Evolutionary conservation across 108 stramenopile genomes (phyloP).

Genomic region (Chaetoceros tenuissimus): DNA sequence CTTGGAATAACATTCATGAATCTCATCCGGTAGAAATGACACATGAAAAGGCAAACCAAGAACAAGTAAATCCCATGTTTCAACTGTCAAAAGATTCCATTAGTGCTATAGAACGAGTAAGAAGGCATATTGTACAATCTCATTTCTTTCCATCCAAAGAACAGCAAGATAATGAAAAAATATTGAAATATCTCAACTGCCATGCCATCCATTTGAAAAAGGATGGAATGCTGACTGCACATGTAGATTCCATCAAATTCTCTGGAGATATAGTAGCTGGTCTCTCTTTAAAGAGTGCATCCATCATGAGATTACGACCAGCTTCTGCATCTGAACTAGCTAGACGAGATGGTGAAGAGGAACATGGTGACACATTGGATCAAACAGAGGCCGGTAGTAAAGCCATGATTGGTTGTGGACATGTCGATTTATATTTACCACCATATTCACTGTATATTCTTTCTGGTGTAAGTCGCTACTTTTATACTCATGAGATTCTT

Average conservation of each 20-base stretch:
- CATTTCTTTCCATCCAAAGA: background rate
- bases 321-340: conserved; percentile 4
- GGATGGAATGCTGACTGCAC: conserved; percentile 69
- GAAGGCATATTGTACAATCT: background rate
- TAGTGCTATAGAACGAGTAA: background rate
- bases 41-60: conserved; percentile 7
- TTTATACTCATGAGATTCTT: conserved; percentile 67
- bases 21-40: conserved; percentile 43
- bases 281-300: conserved; percentile 57
- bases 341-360: background rate
- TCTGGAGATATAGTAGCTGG: conserved; percentile 84
- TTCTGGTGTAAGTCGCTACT: conserved; percentile 51
- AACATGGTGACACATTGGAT: background rate
- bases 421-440: conserved; percentile 69
- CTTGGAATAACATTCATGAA: conserved; percentile 34
- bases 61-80: background rate
- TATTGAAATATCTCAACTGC: conserved; percentile 60
- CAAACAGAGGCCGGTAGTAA: background rate
- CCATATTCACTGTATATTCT: conserved; percentile 64
- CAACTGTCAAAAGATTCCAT: background rate
- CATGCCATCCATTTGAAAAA: conserved; percentile 76
- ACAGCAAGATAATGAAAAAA: background rate
- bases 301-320: conserved; percentile 66
- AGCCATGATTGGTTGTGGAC: conserved; percentile 25
- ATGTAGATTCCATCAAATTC: conserved; percentile 87